A percentile compares a stretch with the other conserved stretches of the same genome.
Conservation (phyloP, 345 rosid species). For the Camelina sativa region DNA sequence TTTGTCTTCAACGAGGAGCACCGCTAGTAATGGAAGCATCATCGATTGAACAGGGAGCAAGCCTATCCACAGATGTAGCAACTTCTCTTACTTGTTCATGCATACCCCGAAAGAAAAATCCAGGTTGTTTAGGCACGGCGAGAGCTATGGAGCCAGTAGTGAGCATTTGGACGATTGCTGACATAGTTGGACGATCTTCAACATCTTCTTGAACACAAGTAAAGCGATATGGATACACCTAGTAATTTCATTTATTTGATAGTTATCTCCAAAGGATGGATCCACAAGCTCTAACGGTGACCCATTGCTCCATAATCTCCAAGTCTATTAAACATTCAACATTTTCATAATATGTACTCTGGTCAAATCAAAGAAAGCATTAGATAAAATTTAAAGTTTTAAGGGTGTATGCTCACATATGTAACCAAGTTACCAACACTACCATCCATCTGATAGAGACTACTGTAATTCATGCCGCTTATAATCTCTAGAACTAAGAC, state of each 20-base stretch:
- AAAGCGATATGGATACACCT: constrained; percentile 44
- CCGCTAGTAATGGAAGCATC: constrained; percentile 44
- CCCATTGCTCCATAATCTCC: constrained; percentile 58
- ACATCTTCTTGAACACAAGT: constrained; percentile 64
- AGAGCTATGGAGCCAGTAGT: constrained; percentile 2
- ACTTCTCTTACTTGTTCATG: not conserved
- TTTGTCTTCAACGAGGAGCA: constrained; percentile 44
- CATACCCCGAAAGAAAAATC: constrained; percentile 19
- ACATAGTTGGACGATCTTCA: constrained; percentile 55
- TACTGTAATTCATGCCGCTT: constrained; percentile 37
- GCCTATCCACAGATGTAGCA: too few species aligned
- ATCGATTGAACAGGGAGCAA: constrained; percentile 38
- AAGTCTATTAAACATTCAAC: constrained; percentile 43
- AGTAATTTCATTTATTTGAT: constrained; percentile 42
- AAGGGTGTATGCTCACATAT: constrained; percentile 31
- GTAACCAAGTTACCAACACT: constrained; percentile 31
- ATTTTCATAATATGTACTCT: too few species aligned
- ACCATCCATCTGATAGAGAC: constrained; percentile 22
- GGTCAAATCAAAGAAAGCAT: not conserved
- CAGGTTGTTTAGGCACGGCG: not conserved
- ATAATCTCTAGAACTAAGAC: constrained; percentile 46
- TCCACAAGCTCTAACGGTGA: constrained; percentile 51
- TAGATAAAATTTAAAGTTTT: not conserved
- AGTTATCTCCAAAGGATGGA: constrained; percentile 35
- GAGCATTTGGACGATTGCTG: constrained; percentile 42